Base-by-base conservation (phyloP, 2,329 filamentous ascomycete species). In the Cladorrhinum sp. region DNA sequence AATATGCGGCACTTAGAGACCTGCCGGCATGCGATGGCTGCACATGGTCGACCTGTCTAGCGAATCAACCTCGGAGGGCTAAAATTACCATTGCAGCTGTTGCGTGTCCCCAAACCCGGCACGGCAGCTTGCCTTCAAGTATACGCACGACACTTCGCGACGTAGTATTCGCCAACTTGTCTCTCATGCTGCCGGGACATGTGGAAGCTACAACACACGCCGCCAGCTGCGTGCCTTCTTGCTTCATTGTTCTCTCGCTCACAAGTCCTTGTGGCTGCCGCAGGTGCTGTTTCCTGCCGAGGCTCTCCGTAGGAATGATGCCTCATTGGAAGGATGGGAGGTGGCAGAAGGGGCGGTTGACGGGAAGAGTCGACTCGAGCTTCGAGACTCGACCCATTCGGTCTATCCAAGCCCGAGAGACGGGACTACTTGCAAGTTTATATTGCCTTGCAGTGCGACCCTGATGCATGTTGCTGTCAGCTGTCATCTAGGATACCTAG, bases 1-100 rank as follows among this genome's bases (percentile, higher is more conserved):
- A 65, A 64, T 50, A 32, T 64, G 61, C 64, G 64, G 64, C 62
- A 59, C 18, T 55, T 25, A 58, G 45, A 62, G 57, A 62, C 59
- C 59, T 65, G 53, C 62, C 64, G 64, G 52, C 59, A 65, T 64
- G 51, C 45, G 13, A 38, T 45, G 16, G 52, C 59, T 61, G 60
- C 60, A 59, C 49, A 20, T 36, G 45, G 41, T 60, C 52, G 36
- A 51, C 50, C 20, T 36, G 18, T 22, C 27, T 48, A 50, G 58
- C 64, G 59, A 65, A 65, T 61, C 64, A 62, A 32, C 48, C 50
- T 10, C 29, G 25, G 23, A 55, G 56, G 62, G 58, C 62, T 65
- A 64, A 64, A 64, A 52, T 58, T 65, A 59, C 62, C 62, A 60
- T 50, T 53, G 56, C 52, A 41, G 29, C 49, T 60, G 29, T 38